Conservation (phyloP, 75 land plant genomes). For the Gnetum montanum region DNA sequence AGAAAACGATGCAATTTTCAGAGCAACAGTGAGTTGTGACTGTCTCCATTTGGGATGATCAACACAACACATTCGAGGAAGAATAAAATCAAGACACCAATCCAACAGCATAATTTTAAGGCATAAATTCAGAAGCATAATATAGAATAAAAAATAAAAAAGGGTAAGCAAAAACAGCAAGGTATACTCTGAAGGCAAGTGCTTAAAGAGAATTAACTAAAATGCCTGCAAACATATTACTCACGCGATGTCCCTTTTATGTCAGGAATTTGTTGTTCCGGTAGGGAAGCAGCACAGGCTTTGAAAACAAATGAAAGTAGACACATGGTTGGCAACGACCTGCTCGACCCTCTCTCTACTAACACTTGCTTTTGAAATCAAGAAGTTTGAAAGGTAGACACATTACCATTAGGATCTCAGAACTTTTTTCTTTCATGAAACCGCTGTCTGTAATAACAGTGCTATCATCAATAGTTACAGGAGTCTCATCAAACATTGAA, state of each 20-base stretch:
- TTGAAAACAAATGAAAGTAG: conserved; percentile 87
- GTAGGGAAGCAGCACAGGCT: conserved; percentile 47
- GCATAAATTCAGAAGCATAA: background rate
- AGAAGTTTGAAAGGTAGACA: conserved; percentile 85
- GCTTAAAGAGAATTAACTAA: conserved; percentile 36
- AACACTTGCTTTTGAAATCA: conserved; percentile 94
- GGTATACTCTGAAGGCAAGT: conserved; percentile 61
- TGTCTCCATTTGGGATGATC: too few relatives aligned
- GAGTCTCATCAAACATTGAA: conserved; percentile 90
- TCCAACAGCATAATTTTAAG: background rate
- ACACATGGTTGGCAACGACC: conserved; percentile 91
- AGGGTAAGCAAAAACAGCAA: background rate
- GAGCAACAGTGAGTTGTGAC: too few relatives aligned
- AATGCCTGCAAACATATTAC: conserved; percentile 94
- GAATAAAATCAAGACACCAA: background rate
- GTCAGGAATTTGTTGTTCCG: conserved; percentile 86
- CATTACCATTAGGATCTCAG: conserved; percentile 90
- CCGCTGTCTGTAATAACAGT: conserved; percentile 92
- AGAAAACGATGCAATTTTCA: too few relatives aligned
- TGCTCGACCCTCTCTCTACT: conserved; percentile 91
- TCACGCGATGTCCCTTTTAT: conserved; percentile 88
- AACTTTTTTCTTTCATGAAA: conserved; percentile 90
- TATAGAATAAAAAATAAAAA: background rate
- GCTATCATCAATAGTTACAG: conserved; percentile 94
- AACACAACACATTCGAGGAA: background rate